Conservation (phyloP, 495 filamentous ascomycete species). For the Aspergillus homomorphus region DNA sequence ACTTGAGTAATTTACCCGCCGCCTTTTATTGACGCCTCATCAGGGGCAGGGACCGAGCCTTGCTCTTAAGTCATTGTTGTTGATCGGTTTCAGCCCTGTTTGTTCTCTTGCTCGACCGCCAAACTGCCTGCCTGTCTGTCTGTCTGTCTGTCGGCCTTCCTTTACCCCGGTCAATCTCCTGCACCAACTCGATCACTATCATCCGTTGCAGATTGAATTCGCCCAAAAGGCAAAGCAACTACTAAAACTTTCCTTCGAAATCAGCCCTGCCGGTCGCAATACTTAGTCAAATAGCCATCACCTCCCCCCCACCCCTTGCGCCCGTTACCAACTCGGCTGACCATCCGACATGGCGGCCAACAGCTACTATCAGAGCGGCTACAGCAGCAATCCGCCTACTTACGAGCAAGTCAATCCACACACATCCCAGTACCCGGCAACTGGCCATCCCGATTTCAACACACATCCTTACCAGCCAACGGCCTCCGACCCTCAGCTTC, state of each 20-base stretch:
- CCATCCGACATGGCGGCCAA: constrained; percentile 69
- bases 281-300: neutral
- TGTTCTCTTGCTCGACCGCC: neutral
- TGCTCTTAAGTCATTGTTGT: neutral
- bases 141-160: neutral
- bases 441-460: constrained; percentile 30
- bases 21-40: no score
- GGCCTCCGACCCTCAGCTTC: constrained; percentile 32
- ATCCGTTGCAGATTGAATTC: neutral
- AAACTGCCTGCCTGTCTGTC: neutral
- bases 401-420: constrained; percentile 40
- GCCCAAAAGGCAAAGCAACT: neutral
- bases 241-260: no score
- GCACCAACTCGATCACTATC: neutral
- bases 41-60: no score
- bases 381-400: constrained; percentile 41
- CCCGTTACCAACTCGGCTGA: neutral
- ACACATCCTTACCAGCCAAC: constrained; percentile 28
- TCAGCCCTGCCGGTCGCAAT: neutral
- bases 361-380: constrained; percentile 68
- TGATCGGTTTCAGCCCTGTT: neutral
- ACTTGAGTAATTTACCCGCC: no score
- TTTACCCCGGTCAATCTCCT: neutral
- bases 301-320: constrained; percentile 6
- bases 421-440: constrained; percentile 28